phyloP scores from a whole-genome alignment of 225 moss, liverwort and hornwort genomes.

The Takakia lepidozioides region DNA sequence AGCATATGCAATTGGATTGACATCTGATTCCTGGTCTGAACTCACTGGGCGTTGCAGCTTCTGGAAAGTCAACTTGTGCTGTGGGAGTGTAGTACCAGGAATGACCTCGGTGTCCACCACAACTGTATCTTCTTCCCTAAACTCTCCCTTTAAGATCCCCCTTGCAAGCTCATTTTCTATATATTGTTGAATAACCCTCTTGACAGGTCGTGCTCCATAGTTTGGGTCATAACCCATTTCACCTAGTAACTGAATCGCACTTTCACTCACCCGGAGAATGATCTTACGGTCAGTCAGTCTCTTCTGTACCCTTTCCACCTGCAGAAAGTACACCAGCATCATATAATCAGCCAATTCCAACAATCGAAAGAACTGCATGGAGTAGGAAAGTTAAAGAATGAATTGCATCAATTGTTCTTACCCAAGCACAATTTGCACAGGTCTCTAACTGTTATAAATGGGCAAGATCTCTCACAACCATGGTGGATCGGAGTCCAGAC shows the following conservation, averaged over 20 bases:
- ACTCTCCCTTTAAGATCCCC: conserved; percentile 68
- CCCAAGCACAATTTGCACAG: too few relatives aligned
- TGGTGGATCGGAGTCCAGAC: too few relatives aligned
- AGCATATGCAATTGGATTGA: conserved; percentile 46
- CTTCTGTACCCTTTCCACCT: conserved; percentile 78
- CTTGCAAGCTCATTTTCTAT: conserved; percentile 85
- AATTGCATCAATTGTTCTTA: too few relatives aligned
- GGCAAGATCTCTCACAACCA: too few relatives aligned
- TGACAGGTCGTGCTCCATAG: conserved; percentile 94
- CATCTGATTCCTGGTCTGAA: conserved; percentile 26
- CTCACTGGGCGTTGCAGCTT: conserved; percentile 29
- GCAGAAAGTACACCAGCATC: conserved; percentile 8
- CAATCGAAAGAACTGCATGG: not conserved
- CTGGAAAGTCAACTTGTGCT: conserved; percentile 63
- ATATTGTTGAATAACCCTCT: conserved; percentile 86
- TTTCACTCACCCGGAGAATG: conserved; percentile 63
- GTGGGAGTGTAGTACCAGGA: conserved; percentile 56
- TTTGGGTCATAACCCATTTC: conserved; percentile 88
- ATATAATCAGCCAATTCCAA: not conserved
- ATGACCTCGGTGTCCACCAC: conserved; percentile 71
- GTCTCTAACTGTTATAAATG: too few relatives aligned
- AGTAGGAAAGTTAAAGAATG: not conserved
- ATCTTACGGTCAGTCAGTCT: conserved; percentile 77
- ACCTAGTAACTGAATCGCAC: conserved; percentile 68
- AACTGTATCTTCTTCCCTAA: conserved; percentile 66